These are phyloP conservation scores for Spathaspora passalidarum DNA, from an alignment of 805 yeast species.

Conservation along the genomic window DNA sequence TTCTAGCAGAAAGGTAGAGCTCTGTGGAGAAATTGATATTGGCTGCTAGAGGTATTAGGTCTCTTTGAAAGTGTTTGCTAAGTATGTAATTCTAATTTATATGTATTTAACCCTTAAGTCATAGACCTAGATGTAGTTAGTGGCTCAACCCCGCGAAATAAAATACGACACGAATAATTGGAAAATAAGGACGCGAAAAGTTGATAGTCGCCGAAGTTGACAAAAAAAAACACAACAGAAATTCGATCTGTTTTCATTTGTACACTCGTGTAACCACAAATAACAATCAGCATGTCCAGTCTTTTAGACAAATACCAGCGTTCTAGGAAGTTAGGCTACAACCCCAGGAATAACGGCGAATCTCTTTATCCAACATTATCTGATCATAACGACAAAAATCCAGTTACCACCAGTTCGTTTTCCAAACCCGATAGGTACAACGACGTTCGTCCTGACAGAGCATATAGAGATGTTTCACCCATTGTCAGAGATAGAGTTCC, in stretches of 20 bases:
- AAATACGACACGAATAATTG: not conserved
- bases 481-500: not conserved
- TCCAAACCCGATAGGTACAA: not conserved
- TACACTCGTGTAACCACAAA: not conserved
- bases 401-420: not conserved
- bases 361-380: not conserved
- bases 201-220: not conserved
- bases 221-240: not conserved
- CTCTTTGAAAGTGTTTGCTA: not conserved
- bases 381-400: not conserved
- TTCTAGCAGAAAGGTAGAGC: constrained; percentile 45
- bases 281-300: constrained; percentile 3
- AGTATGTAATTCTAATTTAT: not conserved
- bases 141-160: not conserved
- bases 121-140: not conserved
- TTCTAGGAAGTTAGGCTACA: not conserved
- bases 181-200: not conserved
- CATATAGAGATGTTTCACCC: not conserved
- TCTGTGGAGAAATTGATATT: constrained; percentile 44
- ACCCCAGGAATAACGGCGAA: not conserved
- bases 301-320: constrained; percentile 6
- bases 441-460: not conserved
- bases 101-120: not conserved
- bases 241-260: not conserved
- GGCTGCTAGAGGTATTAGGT: constrained; percentile 17